Evolutionary conservation across 495 filamentous ascomycete species (phyloP).

Genomic region (Cudoniella acicularis): DNA sequence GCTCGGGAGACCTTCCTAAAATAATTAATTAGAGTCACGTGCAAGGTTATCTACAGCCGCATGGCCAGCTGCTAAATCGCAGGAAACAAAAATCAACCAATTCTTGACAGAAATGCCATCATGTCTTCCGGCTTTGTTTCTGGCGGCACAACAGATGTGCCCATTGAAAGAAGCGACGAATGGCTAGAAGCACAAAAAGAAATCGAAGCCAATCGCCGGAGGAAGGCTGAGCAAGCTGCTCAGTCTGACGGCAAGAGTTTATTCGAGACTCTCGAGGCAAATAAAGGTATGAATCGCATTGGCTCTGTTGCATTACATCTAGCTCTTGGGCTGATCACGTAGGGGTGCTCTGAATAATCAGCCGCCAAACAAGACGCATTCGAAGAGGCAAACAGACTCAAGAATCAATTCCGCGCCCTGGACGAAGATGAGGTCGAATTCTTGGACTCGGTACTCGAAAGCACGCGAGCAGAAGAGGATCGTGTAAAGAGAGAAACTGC

Average conservation of each 20-base stretch:
- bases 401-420: conserved; percentile 91
- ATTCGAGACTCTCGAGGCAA: conserved; percentile 84
- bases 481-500: conserved; percentile 69
- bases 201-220: conserved; percentile 51
- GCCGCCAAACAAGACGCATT: conserved; percentile 96
- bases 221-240: conserved; percentile 44
- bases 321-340: conserved; percentile 20
- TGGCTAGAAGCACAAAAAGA: conserved; percentile 78
- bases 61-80: too few species aligned
- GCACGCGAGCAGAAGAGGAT: conserved; percentile 66
- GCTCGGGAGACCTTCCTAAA: background rate
- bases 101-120: background rate
- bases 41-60: too few species aligned
- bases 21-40: background rate
- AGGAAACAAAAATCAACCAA: background rate
- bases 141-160: conserved; percentile 68
- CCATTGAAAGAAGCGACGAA: conserved; percentile 57
- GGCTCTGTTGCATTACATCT: background rate
- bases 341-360: conserved; percentile 21
- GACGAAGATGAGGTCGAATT: conserved; percentile 95
- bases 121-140: conserved; percentile 93
- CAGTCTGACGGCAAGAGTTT: conserved; percentile 69
- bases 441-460: conserved; percentile 71
- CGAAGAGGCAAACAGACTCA: conserved; percentile 80
- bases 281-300: conserved; percentile 66